These are phyloP conservation scores for Physcomitrellopsis africana DNA, from an alignment of 225 moss, liverwort and hornwort genomes.

Conservation along the genomic window DNA sequence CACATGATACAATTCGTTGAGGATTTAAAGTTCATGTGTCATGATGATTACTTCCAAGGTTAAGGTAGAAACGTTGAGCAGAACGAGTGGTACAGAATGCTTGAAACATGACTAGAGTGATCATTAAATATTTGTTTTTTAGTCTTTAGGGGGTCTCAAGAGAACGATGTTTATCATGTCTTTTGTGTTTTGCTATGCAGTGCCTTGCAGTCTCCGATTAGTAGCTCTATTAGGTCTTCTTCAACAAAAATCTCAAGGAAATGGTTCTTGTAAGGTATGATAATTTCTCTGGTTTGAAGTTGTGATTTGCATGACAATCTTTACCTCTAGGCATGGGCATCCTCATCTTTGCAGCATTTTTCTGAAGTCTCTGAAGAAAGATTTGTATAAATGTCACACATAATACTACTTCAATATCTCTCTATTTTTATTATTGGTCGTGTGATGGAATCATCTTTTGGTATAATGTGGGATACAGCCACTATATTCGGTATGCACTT, in stretches of 20 bases:
- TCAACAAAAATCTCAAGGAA: slow-evolving; percentile 63
- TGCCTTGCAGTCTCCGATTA: slow-evolving; percentile 89
- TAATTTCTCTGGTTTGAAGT: slow-evolving; percentile 19
- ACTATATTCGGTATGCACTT: slow-evolving; percentile 1
- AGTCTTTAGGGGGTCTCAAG: slow-evolving; percentile 8
- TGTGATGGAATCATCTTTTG: background rate
- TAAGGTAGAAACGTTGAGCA: background rate
- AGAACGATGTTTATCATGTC: slow-evolving; percentile 1
- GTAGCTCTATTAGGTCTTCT: slow-evolving; percentile 83
- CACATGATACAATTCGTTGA: slow-evolving; percentile 12
- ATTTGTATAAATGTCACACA: background rate
- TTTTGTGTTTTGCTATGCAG: slow-evolving; percentile 46
- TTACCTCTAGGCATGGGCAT: background rate
- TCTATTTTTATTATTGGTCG: background rate
- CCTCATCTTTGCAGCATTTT: slow-evolving; percentile 3
- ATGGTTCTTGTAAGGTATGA: slow-evolving; percentile 76
- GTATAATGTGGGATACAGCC: background rate
- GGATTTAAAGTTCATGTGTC: slow-evolving; percentile 9
- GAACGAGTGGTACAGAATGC: background rate
- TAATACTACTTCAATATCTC: background rate
- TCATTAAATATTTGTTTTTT: slow-evolving; percentile 18
- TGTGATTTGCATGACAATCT: slow-evolving; percentile 4
- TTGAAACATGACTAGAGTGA: background rate
- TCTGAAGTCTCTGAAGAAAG: background rate
- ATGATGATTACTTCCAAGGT: slow-evolving; percentile 13